A percentile compares a stretch with the other conserved stretches of the same genome.
Conservation (phyloP, 2,329 filamentous ascomycete species). For the Colletotrichum sp. region DNA sequence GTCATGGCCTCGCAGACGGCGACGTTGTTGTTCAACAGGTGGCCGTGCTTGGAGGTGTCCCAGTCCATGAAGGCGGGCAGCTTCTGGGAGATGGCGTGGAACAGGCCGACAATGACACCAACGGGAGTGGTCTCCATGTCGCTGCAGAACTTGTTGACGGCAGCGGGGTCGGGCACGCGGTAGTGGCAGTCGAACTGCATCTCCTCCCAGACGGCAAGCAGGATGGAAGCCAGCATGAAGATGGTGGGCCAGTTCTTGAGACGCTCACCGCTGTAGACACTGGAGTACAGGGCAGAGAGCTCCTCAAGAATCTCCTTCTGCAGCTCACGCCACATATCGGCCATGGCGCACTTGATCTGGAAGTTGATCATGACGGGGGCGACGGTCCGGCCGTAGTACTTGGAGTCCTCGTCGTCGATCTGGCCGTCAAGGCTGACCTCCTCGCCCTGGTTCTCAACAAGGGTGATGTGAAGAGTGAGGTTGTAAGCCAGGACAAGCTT, state of each 20-base stretch:
- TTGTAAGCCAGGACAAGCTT: conserved; percentile 97
- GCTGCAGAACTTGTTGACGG: conserved; percentile 91
- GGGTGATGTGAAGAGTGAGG: conserved; percentile 90
- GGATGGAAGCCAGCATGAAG: conserved; percentile 93
- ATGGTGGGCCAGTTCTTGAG: conserved; percentile 99
- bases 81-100: conserved; percentile 98
- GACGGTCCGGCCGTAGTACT: conserved; percentile 87
- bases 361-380: conserved; percentile 99
- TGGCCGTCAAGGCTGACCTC: conserved; percentile 80
- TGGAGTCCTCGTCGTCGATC: conserved; percentile 85
- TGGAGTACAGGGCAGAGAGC: conserved; percentile 91
- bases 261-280: conserved; percentile 95
- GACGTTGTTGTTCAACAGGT: conserved; percentile 86
- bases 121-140: conserved; percentile 98
- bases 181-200: conserved; percentile 99
- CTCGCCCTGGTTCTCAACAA: conserved; percentile 87
- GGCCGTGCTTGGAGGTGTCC: conserved; percentile 90
- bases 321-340: conserved; percentile 97
- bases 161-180: conserved; percentile 81
- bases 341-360: conserved; percentile 96
- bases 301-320: conserved; percentile 97
- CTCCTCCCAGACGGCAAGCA: conserved; percentile 95
- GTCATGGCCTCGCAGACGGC: conserved; percentile 97
- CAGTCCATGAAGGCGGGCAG: conserved; percentile 91
- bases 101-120: conserved; percentile 93